These are phyloP conservation scores for Saturnispora besseyi DNA, from an alignment of 805 yeast species.

Conservation along the genomic window DNA sequence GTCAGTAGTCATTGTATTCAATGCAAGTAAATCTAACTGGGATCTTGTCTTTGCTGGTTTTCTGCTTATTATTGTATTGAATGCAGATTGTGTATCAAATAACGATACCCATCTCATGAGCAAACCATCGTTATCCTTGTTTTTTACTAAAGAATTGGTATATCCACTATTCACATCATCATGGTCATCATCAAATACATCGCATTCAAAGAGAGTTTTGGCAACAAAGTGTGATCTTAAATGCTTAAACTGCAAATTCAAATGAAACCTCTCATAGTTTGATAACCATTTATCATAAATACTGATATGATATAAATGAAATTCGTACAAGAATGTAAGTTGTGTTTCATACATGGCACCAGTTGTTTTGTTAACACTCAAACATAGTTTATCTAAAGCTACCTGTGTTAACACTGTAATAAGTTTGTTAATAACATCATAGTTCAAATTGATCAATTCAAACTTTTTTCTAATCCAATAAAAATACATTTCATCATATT, in stretches of 20 bases:
- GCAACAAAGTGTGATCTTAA: not conserved
- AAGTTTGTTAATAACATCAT: not conserved
- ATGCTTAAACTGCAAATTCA: not conserved
- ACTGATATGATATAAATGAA: not conserved
- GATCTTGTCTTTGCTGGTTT: not conserved
- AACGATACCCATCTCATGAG: constrained; percentile 1
- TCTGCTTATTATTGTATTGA: not conserved
- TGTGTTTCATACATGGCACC: not conserved
- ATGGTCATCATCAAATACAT: no score
- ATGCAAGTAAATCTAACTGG: not conserved
- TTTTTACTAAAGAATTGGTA: not conserved
- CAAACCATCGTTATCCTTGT: not conserved
- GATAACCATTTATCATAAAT: not conserved
- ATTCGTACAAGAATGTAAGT: not conserved
- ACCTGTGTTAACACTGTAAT: not conserved
- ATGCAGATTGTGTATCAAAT: not conserved
- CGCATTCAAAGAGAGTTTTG: no score
- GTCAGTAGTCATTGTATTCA: not conserved
- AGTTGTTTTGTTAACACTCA: not conserved
- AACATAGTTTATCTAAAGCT: not conserved
- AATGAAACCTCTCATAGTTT: not conserved
- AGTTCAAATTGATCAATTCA: not conserved
- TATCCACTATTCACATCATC: not conserved
- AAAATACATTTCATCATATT: not conserved
- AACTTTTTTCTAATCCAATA: not conserved